Conservation (phyloP, 768 basidiomycete genomes). For the Pulveroboletus sp. region DNA sequence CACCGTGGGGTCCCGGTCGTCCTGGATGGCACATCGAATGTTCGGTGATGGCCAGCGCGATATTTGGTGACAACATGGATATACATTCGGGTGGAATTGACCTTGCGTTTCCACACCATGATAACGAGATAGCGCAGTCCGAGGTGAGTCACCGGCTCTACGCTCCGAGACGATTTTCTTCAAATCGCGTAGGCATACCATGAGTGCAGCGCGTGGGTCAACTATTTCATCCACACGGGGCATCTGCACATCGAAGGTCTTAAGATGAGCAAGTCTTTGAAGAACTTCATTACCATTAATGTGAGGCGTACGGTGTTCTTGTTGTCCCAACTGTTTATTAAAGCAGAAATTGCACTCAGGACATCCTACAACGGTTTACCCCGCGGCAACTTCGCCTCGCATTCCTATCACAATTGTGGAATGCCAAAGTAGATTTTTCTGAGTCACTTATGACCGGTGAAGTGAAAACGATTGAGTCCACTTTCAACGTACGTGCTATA, state of each 20-base stretch:
- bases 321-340: background rate
- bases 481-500: conserved; percentile 71
- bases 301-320: conserved; percentile 40
- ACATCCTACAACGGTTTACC: conserved; percentile 78
- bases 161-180: conserved; percentile 3
- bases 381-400: conserved; percentile 88
- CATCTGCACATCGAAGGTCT: conserved; percentile 97
- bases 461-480: conserved; percentile 77
- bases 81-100: conserved; percentile 98
- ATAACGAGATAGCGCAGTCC: conserved; percentile 97
- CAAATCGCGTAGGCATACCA: conserved; percentile 74
- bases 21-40: conserved; percentile 99
- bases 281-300: conserved; percentile 98
- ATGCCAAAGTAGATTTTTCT: conserved; percentile 90
- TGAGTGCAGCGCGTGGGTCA: conserved; percentile 90
- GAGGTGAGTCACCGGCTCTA: conserved; percentile 53
- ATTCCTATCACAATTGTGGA: conserved; percentile 91
- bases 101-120: conserved; percentile 98
- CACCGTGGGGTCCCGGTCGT: conserved; percentile 88
- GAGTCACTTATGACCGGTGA: conserved; percentile 86
- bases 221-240: conserved; percentile 97
- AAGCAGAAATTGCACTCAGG: conserved; percentile 43
- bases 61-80: conserved; percentile 69
- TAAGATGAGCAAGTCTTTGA: conserved; percentile 99
- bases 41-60: conserved; percentile 93